Conservation (phyloP, 306 rosid species). For the Alnus glutinosa region DNA sequence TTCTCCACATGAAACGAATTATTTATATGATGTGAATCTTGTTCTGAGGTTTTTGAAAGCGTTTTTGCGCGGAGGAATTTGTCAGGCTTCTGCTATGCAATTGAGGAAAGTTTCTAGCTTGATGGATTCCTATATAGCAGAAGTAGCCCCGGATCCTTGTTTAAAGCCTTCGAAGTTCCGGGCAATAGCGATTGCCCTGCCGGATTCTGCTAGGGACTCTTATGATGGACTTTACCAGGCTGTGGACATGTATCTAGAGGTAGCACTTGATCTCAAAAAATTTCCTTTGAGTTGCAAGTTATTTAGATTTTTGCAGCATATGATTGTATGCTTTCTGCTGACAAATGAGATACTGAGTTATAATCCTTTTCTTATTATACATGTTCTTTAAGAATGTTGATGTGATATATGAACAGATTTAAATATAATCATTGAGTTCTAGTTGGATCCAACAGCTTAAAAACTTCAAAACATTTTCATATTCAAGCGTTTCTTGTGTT, state of each 20-base stretch:
- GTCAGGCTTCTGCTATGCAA: constrained; percentile 33
- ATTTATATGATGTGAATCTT: constrained; percentile 82
- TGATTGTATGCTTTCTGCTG: no score
- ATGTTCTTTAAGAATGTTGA: background rate
- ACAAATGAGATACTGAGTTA: background rate
- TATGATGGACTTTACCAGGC: constrained; percentile 80
- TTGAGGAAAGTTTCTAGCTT: constrained; percentile 65
- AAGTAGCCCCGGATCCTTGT: constrained; percentile 93
- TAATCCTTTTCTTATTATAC: constrained; percentile 8
- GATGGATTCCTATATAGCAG: constrained; percentile 82
- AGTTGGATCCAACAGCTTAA: background rate
- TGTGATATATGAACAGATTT: background rate
- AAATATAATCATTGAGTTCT: background rate
- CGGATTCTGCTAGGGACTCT: constrained; percentile 81
- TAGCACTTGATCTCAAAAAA: constrained; percentile 28
- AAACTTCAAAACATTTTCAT: background rate
- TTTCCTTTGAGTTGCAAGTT: background rate
- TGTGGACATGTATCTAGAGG: constrained; percentile 86
- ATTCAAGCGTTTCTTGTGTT: constrained; percentile 9
- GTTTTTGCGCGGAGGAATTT: constrained; percentile 40
- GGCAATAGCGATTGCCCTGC: constrained; percentile 64
- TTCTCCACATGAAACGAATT: constrained; percentile 63
- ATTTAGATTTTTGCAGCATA: no score
- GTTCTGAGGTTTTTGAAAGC: constrained; percentile 75
- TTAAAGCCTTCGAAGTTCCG: constrained; percentile 72